Evolutionary conservation across 2,329 filamentous ascomycete genomes (phyloP).

Genomic region (Balansia obtecta): DNA sequence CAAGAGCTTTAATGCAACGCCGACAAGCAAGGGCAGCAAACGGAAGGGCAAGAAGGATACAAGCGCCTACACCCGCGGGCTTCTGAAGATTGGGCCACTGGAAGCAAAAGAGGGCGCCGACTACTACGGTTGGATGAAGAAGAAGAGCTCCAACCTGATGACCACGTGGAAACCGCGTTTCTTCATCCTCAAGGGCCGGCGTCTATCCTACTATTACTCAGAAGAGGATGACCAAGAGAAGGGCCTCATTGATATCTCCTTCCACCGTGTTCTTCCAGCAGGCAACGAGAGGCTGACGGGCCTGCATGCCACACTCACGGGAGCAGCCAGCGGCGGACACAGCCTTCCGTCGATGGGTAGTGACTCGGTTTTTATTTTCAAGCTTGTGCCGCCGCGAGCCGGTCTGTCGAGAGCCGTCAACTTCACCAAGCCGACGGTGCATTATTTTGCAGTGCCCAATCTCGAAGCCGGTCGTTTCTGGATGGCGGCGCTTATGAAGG

Average conservation of each 20-base stretch:
- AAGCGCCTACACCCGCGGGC: conserved; percentile 79
- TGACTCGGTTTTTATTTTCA: conserved; percentile 81
- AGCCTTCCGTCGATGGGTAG: conserved; percentile 42
- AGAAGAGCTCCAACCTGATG: conserved; percentile 92
- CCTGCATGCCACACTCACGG: conserved; percentile 82
- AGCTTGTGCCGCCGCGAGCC: conserved; percentile 80
- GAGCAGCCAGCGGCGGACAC: conserved; percentile 52
- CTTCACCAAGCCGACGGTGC: conserved; percentile 93
- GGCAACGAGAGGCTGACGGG: conserved; percentile 85
- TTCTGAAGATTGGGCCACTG: conserved; percentile 67
- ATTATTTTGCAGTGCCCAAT: conserved; percentile 94
- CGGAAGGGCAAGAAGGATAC: conserved; percentile 88
- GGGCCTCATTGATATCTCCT: conserved; percentile 93
- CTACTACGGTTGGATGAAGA: conserved; percentile 99
- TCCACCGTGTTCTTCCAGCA: conserved; percentile 89
- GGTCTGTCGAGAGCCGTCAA: conserved; percentile 85
- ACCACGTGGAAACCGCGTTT: conserved; percentile 94
- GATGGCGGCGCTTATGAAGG: conserved; percentile 99
- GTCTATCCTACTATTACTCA: conserved; percentile 91
- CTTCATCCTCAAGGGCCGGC: conserved; percentile 86
- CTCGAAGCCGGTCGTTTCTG: conserved; percentile 78
- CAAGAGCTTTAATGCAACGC: conserved; percentile 40
- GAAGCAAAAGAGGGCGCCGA: conserved; percentile 81
- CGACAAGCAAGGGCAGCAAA: conserved; percentile 35
- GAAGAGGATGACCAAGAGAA: conserved; percentile 88